A percentile compares a stretch with the other conserved stretches of the same genome.
phyloP scores from a whole-genome alignment of 768 basidiomycete genomes.

The Suillus lakei region DNA sequence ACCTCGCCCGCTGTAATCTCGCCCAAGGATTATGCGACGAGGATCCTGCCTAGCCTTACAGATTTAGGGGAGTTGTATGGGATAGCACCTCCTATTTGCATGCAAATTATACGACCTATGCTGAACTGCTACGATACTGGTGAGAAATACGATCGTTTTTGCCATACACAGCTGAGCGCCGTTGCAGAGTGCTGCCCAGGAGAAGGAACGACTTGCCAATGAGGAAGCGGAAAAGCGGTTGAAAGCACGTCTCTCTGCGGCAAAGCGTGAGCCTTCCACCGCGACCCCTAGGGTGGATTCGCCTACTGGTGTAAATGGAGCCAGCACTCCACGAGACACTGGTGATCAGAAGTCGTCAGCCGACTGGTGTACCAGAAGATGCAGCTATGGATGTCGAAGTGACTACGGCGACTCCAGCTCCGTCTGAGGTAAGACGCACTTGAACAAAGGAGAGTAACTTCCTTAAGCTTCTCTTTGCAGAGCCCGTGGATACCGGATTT shows the following conservation, averaged over 20 bases:
- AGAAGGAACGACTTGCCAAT: conserved; percentile 69
- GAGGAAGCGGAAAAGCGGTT: conserved; percentile 83
- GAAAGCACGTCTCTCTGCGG: conserved; percentile 72
- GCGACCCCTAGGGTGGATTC: conserved; percentile 66
- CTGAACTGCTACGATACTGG: conserved; percentile 66
- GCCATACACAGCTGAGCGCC: conserved; percentile 13
- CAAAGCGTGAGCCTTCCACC: conserved; percentile 71
- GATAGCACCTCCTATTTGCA: conserved; percentile 84
- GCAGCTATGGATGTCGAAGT: conserved; percentile 58
- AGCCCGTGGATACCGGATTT: conserved; percentile 84
- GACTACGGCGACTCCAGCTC: conserved; percentile 27
- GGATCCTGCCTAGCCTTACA: conserved; percentile 72
- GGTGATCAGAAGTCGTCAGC: conserved; percentile 27
- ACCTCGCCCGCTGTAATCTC: conserved; percentile 70
- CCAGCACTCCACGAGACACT: conserved; percentile 32
- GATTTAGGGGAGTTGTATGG: conserved; percentile 80
- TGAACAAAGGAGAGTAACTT: not conserved
- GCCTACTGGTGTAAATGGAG: conserved; percentile 46
- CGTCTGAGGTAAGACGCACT: conserved; percentile 43
- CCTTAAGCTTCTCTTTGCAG: conserved; percentile 37
- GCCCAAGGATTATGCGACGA: conserved; percentile 73
- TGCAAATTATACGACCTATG: conserved; percentile 92
- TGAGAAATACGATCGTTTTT: conserved; percentile 35
- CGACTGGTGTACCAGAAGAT: conserved; percentile 47
- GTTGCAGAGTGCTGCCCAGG: conserved; percentile 66